phyloP scores from a whole-genome alignment of 495 filamentous ascomycete species.

The Entonaema liquescens region DNA sequence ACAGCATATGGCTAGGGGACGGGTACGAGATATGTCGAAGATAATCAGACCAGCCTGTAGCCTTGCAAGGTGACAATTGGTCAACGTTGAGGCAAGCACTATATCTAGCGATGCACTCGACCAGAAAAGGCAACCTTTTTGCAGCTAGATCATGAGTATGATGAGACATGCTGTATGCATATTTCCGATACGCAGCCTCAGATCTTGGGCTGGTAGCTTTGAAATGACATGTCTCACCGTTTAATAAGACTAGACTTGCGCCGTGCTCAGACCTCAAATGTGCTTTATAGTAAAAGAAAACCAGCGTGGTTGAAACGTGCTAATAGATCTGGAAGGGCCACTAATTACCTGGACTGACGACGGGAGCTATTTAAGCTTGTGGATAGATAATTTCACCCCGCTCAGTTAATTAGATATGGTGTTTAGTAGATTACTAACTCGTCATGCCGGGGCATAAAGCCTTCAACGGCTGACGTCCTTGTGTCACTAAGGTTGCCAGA shows the following conservation, averaged over 20 bases:
- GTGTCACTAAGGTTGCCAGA: conserved; percentile 17
- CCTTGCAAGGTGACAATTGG: conserved; percentile 3
- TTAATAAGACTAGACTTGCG: conserved; percentile 37
- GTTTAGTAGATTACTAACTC: conserved; percentile 8
- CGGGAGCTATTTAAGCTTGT: conserved; percentile 9
- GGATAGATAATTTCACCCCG: not conserved
- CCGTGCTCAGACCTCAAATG: conserved; percentile 25
- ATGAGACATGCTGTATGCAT: conserved; percentile 42
- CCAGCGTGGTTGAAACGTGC: conserved; percentile 25
- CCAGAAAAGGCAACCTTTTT: conserved; percentile 35
- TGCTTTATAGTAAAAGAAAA: conserved; percentile 14
- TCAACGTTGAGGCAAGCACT: conserved; percentile 15
- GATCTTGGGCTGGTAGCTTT: conserved; percentile 34
- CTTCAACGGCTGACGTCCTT: conserved; percentile 15
- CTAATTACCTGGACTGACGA: conserved; percentile 9
- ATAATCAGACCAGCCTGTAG: conserved; percentile 13
- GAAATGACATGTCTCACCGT: conserved; percentile 40
- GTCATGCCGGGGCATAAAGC: conserved; percentile 7
- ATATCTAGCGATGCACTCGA: conserved; percentile 27
- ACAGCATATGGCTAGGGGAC: conserved; percentile 1
- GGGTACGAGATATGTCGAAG: not conserved
- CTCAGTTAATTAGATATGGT: conserved; percentile 6
- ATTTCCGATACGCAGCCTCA: conserved; percentile 41
- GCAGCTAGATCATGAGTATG: conserved; percentile 26
- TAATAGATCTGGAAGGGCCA: conserved; percentile 17